A percentile compares a stretch with the other conserved stretches of the same genome.
phyloP scores from a whole-genome alignment of 768 basidiomycete species.

The Leccinum variicolor region DNA sequence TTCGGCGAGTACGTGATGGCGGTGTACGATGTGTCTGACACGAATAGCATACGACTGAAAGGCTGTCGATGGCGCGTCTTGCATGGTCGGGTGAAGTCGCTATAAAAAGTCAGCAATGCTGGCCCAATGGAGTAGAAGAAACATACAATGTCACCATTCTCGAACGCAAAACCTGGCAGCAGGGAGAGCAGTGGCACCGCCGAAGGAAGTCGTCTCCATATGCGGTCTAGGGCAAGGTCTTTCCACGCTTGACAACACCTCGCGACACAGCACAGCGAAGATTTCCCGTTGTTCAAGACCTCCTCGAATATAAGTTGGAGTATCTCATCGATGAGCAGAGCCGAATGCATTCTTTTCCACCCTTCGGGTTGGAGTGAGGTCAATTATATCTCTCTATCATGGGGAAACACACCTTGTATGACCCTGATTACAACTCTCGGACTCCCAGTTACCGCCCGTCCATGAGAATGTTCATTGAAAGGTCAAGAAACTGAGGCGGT shows the following conservation, averaged over 20 bases:
- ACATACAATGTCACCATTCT: slow-evolving; percentile 12
- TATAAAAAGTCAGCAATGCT: slow-evolving; percentile 3
- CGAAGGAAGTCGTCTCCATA: slow-evolving; percentile 44
- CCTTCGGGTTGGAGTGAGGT: neutral
- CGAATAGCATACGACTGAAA: slow-evolving; percentile 24
- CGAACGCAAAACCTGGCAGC: slow-evolving; percentile 18
- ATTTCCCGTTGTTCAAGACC: slow-evolving; percentile 26
- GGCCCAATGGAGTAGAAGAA: neutral
- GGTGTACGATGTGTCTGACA: slow-evolving; percentile 23
- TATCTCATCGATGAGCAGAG: slow-evolving; percentile 49
- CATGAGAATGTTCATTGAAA: neutral
- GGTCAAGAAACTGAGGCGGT: slow-evolving; percentile 7
- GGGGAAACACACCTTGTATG: slow-evolving; percentile 6
- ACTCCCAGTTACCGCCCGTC: neutral
- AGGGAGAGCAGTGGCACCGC: slow-evolving; percentile 40
- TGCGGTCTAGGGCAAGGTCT: slow-evolving; percentile 44
- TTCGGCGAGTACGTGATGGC: slow-evolving; percentile 15
- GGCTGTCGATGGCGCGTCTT: neutral
- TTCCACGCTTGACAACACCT: slow-evolving; percentile 46
- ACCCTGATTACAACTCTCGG: neutral
- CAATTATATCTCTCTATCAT: neutral
- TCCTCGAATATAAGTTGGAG: slow-evolving; percentile 41
- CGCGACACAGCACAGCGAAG: slow-evolving; percentile 35
- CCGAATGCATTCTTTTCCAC: slow-evolving; percentile 37
- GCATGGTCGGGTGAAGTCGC: slow-evolving; percentile 7